Base-by-base conservation (phyloP, 495 filamentous ascomycete genomes). In the Astrothelium subdiscretum region DNA sequence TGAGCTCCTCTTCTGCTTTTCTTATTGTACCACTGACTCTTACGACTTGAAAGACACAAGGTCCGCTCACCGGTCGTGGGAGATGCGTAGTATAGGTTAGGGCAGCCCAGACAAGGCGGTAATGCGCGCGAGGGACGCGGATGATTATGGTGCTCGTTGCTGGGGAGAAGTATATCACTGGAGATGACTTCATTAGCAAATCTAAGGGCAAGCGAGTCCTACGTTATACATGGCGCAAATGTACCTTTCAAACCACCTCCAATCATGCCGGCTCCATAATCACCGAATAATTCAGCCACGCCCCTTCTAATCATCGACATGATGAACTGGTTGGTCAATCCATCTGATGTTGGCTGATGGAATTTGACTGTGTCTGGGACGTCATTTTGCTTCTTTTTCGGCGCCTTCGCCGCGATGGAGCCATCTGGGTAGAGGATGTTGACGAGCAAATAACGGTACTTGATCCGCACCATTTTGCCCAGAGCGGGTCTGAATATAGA, bases 71-170 rank as follows among this genome's bases (percentile, higher is more conserved):
- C 42, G 62, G 68, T 20, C 75, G 74, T 1, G 89, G 88, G 2
- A 96, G 74, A 18, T 75, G 75, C n/a, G 81, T 85, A 79, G 92
- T 87, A 65, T 90, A 90, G 2, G 91, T 86, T 58, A 98, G 76
- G 5, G 90, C 89, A 0, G 91, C 84, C 94, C 94, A 97, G 10
- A 94, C 85, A 51, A 97, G 79, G 15, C 88, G 84, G 73, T 89
- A 95, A 54, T 92, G 83, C 0, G 83, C 83, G 44, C 92, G 85
- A 11, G 88, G 81, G 63, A 88, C 85, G 57, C 89, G 84, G 31
- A 98, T 77, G 62, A 97, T 97, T 59, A 90, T 88, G 5, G 92
- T 98, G 22, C 90, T 95, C 0, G 95, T 98, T n/a, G 89, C 89
- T 1, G 81, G 80, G 5, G 91, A 96, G 57, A 94, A 82, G 74